Conservation (phyloP, 495 filamentous ascomycete species). For the Penicillium psychrofluorescens region DNA sequence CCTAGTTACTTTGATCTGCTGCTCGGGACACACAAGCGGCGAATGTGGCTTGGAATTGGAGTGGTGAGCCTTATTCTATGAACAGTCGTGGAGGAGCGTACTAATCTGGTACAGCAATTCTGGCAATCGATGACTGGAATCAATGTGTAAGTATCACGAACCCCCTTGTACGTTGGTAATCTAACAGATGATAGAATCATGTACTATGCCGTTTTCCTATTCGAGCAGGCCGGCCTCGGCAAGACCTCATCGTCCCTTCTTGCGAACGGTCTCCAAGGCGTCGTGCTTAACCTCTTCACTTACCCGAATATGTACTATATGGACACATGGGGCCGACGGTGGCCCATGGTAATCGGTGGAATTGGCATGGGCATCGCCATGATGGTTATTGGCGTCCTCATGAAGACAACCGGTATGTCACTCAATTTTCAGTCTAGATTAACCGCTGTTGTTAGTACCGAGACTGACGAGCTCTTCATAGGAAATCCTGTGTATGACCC, state of each 20-base stretch:
- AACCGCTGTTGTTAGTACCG: no score
- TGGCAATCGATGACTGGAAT: constrained; percentile 23
- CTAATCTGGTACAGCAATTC: constrained; percentile 11
- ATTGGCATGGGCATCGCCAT: constrained; percentile 18
- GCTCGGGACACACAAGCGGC: constrained; percentile 13
- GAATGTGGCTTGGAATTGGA: constrained; percentile 25
- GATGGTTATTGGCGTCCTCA: constrained; percentile 21
- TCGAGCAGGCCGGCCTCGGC: constrained; percentile 16
- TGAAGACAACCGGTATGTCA: constrained; percentile 17
- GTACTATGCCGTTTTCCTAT: constrained; percentile 22
- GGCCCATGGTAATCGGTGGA: constrained; percentile 17
- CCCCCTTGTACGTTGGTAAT: no score
- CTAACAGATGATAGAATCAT: constrained; percentile 12
- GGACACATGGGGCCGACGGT: constrained; percentile 18
- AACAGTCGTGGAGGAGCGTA: not conserved
- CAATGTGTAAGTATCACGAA: constrained; percentile 14
- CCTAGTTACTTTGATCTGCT: constrained; percentile 18
- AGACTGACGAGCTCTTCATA: not conserved
- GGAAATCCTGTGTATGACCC: constrained; percentile 15
- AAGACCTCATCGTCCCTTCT: constrained; percentile 13
- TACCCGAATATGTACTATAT: constrained; percentile 18
- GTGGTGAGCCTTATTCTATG: constrained; percentile 7
- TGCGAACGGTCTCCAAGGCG: constrained; percentile 18
- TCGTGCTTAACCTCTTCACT: constrained; percentile 20
- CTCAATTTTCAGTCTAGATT: not conserved